phyloP scores from a whole-genome alignment of 2,329 filamentous ascomycete genomes.

The Bipolaris bicolor region DNA sequence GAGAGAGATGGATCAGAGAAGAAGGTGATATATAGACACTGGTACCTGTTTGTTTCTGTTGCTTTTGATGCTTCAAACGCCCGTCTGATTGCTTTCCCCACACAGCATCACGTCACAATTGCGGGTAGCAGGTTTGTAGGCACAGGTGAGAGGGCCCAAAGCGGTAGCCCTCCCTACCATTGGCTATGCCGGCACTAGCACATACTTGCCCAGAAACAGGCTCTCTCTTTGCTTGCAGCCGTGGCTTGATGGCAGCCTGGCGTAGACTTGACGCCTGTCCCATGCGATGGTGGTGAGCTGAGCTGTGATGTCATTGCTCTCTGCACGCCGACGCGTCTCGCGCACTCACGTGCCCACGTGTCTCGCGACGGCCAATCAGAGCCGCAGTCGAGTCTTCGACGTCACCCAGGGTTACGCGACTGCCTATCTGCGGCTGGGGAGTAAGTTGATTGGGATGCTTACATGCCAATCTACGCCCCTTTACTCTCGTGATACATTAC shows the following conservation, averaged over 20 bases:
- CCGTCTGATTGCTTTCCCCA: slow-evolving; percentile 18
- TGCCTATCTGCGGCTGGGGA: slow-evolving; percentile 19
- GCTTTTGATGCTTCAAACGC: slow-evolving; percentile 10
- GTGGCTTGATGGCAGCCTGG: slow-evolving; percentile 29
- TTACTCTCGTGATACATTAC: background rate
- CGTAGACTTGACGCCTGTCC: background rate
- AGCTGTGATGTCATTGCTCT: slow-evolving; percentile 28
- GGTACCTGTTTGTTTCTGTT: slow-evolving; percentile 16
- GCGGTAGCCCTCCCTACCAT: background rate
- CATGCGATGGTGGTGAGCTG: background rate
- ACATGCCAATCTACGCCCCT: background rate
- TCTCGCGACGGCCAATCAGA: slow-evolving; percentile 22
- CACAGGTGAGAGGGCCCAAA: background rate
- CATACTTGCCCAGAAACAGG: background rate
- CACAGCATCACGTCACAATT: slow-evolving; percentile 27
- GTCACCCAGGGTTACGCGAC: slow-evolving; percentile 21
- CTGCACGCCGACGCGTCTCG: slow-evolving; percentile 14
- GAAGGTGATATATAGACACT: background rate
- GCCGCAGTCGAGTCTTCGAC: slow-evolving; percentile 10
- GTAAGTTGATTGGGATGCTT: slow-evolving; percentile 9
- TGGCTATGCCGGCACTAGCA: slow-evolving; percentile 5
- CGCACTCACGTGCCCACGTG: slow-evolving; percentile 17
- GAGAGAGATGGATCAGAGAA: background rate
- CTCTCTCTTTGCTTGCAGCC: background rate
- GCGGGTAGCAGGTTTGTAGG: slow-evolving; percentile 5